phyloP scores from a whole-genome alignment of 768 basidiomycete genomes.

The Cystobasidium tubakii region DNA sequence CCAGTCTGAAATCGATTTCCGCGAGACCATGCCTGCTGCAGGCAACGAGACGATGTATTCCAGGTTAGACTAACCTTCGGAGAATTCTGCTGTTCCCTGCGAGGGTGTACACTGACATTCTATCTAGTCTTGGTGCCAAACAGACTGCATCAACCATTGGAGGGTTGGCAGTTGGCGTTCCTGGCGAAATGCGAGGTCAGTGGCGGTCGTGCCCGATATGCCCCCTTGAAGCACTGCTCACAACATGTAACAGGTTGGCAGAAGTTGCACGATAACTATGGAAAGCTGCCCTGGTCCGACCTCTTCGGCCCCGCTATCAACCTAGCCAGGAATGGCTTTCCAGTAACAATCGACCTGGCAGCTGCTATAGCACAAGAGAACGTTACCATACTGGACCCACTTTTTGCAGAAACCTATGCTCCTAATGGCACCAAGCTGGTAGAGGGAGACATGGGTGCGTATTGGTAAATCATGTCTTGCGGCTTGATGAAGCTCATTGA shows the following conservation, averaged over 20 bases:
- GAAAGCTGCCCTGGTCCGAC: constrained; percentile 44
- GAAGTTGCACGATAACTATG: constrained; percentile 44
- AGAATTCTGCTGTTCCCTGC: not conserved
- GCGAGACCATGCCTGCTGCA: constrained; percentile 46
- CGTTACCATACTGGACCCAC: constrained; percentile 39
- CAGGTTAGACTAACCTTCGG: constrained; percentile 10
- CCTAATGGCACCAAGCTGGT: constrained; percentile 43
- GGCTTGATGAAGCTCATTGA: not conserved
- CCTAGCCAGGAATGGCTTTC: constrained; percentile 47
- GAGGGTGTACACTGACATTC: not conserved
- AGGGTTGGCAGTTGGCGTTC: constrained; percentile 47
- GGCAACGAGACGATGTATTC: constrained; percentile 47
- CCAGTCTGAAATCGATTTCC: constrained; percentile 37
- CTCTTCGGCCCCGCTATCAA: constrained; percentile 47
- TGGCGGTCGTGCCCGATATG: too few species aligned
- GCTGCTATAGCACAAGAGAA: constrained; percentile 5
- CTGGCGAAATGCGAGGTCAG: constrained; percentile 46
- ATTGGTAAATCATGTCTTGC: constrained; percentile 26
- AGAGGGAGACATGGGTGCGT: constrained; percentile 40
- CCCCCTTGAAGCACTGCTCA: too few species aligned
- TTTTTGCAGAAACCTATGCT: constrained; percentile 44
- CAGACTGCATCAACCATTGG: constrained; percentile 47
- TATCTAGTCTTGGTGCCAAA: constrained; percentile 27
- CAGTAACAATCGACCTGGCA: constrained; percentile 47
- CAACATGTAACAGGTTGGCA: constrained; percentile 44